These are phyloP conservation scores for Kwoniella europaea DNA, from an alignment of 768 basidiomycete genomes.

Conservation along the genomic window DNA sequence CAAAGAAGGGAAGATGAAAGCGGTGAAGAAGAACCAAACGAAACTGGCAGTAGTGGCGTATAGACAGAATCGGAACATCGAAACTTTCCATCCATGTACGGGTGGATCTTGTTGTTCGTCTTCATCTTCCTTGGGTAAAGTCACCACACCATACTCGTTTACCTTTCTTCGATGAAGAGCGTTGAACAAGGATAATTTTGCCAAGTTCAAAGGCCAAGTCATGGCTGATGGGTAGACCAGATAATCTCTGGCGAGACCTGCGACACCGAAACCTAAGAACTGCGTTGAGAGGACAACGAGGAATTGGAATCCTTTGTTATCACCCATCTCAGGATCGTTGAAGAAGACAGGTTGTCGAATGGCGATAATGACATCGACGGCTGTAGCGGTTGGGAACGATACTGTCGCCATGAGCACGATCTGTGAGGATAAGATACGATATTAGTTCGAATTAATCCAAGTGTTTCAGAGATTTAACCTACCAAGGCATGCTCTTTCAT, in stretches of 20 bases:
- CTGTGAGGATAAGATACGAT: background rate
- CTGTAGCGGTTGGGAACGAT: constrained; percentile 16
- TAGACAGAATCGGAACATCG: constrained; percentile 67
- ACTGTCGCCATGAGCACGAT: constrained; percentile 21
- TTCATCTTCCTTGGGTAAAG: background rate
- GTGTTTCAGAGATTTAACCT: background rate
- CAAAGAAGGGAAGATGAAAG: constrained; percentile 84
- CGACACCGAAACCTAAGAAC: constrained; percentile 86
- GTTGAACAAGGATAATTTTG: constrained; percentile 17
- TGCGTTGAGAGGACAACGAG: constrained; percentile 54
- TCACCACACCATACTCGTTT: constrained; percentile 13
- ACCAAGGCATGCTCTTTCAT: constrained; percentile 19
- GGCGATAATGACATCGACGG: constrained; percentile 9
- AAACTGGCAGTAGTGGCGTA: constrained; percentile 69
- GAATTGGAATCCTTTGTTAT: constrained; percentile 14
- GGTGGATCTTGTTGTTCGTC: constrained; percentile 9
- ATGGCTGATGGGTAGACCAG: constrained; percentile 20
- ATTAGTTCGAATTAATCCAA: background rate
- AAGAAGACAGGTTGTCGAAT: constrained; percentile 14
- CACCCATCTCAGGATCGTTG: constrained; percentile 12
- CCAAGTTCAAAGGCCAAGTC: constrained; percentile 17
- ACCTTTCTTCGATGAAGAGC: constrained; percentile 17
- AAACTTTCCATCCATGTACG: constrained; percentile 23
- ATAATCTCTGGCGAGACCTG: constrained; percentile 83
- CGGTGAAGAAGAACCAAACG: constrained; percentile 84